Conservation (phyloP, 495 filamentous ascomycete species). For the Penicillium maclennaniae region DNA sequence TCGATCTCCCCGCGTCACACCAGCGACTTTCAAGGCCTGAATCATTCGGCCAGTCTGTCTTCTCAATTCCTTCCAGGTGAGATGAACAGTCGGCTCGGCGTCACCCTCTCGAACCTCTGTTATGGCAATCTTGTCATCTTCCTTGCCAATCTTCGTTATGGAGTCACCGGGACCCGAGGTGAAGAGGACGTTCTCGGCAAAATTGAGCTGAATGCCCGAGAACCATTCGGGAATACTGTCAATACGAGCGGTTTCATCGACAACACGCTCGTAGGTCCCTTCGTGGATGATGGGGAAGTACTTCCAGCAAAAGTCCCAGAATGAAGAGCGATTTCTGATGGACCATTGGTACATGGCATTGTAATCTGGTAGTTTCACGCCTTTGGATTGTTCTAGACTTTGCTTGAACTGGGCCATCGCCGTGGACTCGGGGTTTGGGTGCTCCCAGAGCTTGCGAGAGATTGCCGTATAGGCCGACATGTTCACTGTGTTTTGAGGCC, state of each 20-base stretch:
- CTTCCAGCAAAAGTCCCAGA: constrained; percentile 21
- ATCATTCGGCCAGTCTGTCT: constrained; percentile 49
- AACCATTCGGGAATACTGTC: constrained; percentile 27
- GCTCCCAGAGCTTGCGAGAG: constrained; percentile 9
- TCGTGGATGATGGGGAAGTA: constrained; percentile 16
- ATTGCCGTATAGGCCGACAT: constrained; percentile 5
- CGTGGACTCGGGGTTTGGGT: constrained; percentile 4
- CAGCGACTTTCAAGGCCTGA: constrained; percentile 57
- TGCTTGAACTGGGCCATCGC: constrained; percentile 2
- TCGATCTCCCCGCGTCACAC: constrained; percentile 67
- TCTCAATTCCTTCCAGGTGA: constrained; percentile 63
- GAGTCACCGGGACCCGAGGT: constrained; percentile 4
- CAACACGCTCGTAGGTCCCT: constrained; percentile 7
- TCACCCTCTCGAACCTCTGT: constrained; percentile 70
- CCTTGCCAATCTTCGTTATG: constrained; percentile 47
- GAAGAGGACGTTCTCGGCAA: constrained; percentile 74
- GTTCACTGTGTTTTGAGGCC: not conserved
- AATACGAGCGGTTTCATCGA: constrained; percentile 14
- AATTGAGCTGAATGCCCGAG: constrained; percentile 64
- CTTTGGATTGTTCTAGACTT: constrained; percentile 2
- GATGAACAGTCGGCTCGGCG: constrained; percentile 45
- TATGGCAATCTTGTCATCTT: constrained; percentile 62
- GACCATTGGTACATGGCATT: constrained; percentile 9
- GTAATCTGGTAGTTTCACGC: constrained; percentile 2
- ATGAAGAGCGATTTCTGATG: constrained; percentile 4